Evolutionary conservation across 2,329 filamentous ascomycete species (phyloP).

Genomic region (Aspergillus sp.): DNA sequence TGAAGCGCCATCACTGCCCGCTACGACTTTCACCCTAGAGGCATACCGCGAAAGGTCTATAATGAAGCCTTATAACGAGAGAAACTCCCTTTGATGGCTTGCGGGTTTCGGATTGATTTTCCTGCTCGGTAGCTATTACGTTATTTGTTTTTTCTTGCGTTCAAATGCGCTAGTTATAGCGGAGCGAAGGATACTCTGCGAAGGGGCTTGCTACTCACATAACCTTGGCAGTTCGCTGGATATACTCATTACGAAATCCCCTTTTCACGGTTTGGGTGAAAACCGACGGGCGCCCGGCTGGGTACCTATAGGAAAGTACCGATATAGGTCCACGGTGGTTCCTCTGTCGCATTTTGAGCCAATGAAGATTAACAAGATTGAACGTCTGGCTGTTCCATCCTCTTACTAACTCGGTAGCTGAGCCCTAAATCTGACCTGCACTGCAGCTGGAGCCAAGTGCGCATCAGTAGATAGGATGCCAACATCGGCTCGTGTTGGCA

Average conservation of each 20-base stretch:
- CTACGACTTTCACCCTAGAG: slow-evolving; percentile 27
- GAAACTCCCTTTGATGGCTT: neutral
- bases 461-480: neutral
- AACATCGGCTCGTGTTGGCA: neutral
- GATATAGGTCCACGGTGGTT: neutral
- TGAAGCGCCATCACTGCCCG: slow-evolving; percentile 35
- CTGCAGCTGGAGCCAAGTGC: neutral
- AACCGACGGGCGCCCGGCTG: neutral
- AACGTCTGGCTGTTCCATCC: neutral
- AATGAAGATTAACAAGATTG: neutral
- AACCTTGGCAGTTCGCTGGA: neutral
- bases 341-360: neutral
- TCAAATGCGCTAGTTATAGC: neutral
- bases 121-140: neutral
- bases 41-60: neutral
- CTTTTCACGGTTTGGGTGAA: neutral
- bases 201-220: neutral
- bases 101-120: neutral
- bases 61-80: slow-evolving; percentile 11
- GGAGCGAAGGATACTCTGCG: slow-evolving; percentile 1
- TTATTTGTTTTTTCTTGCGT: slow-evolving; percentile 12
- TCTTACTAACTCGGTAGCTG: neutral
- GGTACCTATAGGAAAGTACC: neutral
- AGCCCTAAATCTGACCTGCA: slow-evolving; percentile 2
- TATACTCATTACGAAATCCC: neutral